phyloP scores from a whole-genome alignment of 2,329 filamentous ascomycete genomes.

The Coleophoma eucalyptorum region DNA sequence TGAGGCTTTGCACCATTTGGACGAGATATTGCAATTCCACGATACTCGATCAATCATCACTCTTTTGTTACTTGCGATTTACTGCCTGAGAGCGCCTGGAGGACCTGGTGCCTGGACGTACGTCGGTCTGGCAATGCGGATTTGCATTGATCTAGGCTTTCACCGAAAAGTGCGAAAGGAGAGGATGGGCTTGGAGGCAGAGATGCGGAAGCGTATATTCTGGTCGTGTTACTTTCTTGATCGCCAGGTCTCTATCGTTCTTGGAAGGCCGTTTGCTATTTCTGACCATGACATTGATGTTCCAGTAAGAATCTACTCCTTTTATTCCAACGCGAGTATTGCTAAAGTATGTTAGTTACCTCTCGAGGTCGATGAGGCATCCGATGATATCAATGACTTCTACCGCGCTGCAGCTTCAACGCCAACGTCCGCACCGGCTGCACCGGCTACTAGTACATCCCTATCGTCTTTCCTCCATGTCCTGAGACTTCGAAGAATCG shows the following conservation, averaged over 20 bases:
- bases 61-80: not conserved
- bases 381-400: not conserved
- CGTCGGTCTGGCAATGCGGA: not conserved
- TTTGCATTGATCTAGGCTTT: not conserved
- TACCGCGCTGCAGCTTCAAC: not conserved
- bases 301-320: not conserved
- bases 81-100: not conserved
- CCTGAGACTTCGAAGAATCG: not conserved
- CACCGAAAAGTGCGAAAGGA: not conserved
- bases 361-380: not conserved
- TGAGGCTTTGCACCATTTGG: constrained; percentile 1
- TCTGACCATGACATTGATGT: constrained; percentile 3
- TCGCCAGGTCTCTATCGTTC: not conserved
- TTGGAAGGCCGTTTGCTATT: not conserved
- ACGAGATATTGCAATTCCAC: constrained; percentile 2
- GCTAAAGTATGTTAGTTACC: not conserved
- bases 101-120: not conserved
- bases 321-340: not conserved
- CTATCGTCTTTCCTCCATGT: not conserved
- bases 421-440: not conserved
- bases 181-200: not conserved
- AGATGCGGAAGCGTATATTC: not conserved
- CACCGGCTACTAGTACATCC: not conserved
- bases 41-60: constrained; percentile 3
- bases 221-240: not conserved